Conservation (phyloP, 2,329 filamentous ascomycete genomes). For the Uncinocarpus reesii region DNA sequence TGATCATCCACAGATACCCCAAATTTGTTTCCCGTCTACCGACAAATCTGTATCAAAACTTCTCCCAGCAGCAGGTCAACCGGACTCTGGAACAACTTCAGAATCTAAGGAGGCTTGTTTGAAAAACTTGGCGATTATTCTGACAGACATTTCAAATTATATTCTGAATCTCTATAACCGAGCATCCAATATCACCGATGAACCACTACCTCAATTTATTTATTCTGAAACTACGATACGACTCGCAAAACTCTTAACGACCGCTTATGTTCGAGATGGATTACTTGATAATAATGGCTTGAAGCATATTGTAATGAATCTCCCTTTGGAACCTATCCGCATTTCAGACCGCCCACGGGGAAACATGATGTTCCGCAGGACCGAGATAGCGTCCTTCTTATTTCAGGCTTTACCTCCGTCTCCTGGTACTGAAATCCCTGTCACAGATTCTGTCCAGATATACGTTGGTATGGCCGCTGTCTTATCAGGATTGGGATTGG, state of each 20-base stretch:
- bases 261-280: constrained; percentile 42
- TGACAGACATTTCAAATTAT: constrained; percentile 48
- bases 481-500: constrained; percentile 65
- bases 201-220: constrained; percentile 45
- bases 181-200: constrained; percentile 42
- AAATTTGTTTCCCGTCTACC: constrained; percentile 42
- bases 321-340: constrained; percentile 30
- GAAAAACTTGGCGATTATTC: constrained; percentile 42
- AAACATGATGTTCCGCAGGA: constrained; percentile 43
- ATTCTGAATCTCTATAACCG: constrained; percentile 48
- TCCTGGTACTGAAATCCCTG: constrained; percentile 51
- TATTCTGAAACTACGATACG: constrained; percentile 49
- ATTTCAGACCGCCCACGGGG: constrained; percentile 30
- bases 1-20: constrained; percentile 38
- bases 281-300: constrained; percentile 42
- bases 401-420: constrained; percentile 62
- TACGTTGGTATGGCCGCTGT: constrained; percentile 79
- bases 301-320: constrained; percentile 50
- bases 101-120: constrained; percentile 36
- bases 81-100: constrained; percentile 8
- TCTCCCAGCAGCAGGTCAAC: constrained; percentile 29
- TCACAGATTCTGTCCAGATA: constrained; percentile 66
- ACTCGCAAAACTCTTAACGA: constrained; percentile 44
- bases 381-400: constrained; percentile 54
- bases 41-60: constrained; percentile 41